phyloP scores from a whole-genome alignment of 2,329 filamentous ascomycete genomes.

The Trichoderma asperellum region DNA sequence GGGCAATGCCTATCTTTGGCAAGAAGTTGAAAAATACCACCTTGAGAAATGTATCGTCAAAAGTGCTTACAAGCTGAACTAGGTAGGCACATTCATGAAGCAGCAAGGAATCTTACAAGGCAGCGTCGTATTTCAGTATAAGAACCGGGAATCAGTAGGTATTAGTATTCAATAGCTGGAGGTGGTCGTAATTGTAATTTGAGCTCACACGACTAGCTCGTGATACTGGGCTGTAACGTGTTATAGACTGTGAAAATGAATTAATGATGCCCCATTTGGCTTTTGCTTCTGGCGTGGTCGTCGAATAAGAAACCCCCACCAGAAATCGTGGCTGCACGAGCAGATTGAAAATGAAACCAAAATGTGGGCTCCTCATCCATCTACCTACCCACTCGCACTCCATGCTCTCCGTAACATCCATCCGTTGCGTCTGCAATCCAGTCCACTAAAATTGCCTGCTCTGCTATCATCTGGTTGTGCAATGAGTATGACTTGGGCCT shows the following conservation, averaged over 20 bases:
- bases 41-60: neutral
- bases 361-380: neutral
- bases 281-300: neutral
- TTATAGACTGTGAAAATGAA: neutral
- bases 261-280: constrained; percentile 6
- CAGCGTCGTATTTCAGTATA: neutral
- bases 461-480: neutral
- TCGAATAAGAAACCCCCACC: neutral
- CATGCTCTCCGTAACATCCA: neutral
- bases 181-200: neutral
- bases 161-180: neutral
- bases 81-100: neutral
- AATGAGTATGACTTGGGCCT: neutral
- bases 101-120: neutral
- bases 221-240: neutral
- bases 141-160: neutral
- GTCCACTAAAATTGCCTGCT: too few relatives aligned
- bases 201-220: neutral
- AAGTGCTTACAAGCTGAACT: neutral
- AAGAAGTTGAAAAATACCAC: neutral
- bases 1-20: neutral
- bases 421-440: neutral
- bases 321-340: neutral
- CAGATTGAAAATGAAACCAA: neutral
- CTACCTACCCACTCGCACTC: neutral